Base-by-base conservation (phyloP, 2,329 filamentous ascomycete genomes). In the Colletotrichum lentis region DNA sequence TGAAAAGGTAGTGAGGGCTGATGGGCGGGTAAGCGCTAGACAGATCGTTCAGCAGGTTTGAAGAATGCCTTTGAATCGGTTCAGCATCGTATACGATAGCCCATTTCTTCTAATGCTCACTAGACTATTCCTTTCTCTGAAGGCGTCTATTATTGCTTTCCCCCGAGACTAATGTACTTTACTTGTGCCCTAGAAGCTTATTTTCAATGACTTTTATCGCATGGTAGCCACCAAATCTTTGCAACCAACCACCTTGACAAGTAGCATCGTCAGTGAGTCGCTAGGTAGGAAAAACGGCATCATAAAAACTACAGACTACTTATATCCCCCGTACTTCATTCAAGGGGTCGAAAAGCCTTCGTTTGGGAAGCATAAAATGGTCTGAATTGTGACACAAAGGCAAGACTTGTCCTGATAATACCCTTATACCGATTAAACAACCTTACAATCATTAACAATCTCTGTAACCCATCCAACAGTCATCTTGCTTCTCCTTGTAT, bases 401-500 rank as follows among this genome's bases (percentile, higher is more conserved):
- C 12, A 47, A 47, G 16, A 47, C n/a, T 18, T 47, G 16, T 47
- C 44, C 44, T 47, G 20, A 8, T 20, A 47, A 8, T 47, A 47
- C 20, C 44, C 44, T 47, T 47, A 18, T 18, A 47, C 44, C 20
- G 12, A 55, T 20, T 74, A 68, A 11, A 76, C 73, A 3, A 75
- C 74, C 50, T 78, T 70, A 0, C 80, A 80, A 66, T 81, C 77
- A 18, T 74, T 72, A 8, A 83, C 72, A 62, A 77, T 80, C 67
- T 83, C 79, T 47, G 77, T 75, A 61, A 83, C 75, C 80, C 80
- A 83, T 0, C 81, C 82, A 70, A 83, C 82, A 0, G 81, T 83
- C 80, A 84, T 82, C 73, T 78, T 81, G 63, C 80, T 83, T 66
- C 75, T 76, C 70, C 80, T 80, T 1, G 80, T 83, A 71, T 85